Evolutionary conservation across 768 basidiomycete species (phyloP).

Genomic region (Psilocybe azurescens): DNA sequence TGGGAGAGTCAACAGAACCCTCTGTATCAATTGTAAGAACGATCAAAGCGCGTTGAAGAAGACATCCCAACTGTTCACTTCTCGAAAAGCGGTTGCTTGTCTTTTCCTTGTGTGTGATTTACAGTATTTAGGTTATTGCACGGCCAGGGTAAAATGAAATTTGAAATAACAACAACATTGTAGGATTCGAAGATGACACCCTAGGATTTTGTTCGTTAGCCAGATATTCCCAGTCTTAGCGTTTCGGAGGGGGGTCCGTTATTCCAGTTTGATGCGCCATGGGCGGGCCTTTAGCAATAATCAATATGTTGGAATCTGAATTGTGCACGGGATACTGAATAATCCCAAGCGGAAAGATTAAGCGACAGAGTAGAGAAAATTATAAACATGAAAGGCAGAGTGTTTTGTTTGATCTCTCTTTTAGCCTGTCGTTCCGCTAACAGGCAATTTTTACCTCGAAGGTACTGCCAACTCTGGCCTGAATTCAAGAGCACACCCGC

Average conservation of each 20-base stretch:
- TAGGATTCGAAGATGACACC: background rate
- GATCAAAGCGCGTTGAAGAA: too few relatives aligned
- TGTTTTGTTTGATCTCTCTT: too few relatives aligned
- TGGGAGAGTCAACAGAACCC: too few relatives aligned
- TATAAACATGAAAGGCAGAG: background rate
- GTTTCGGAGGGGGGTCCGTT: background rate
- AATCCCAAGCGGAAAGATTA: background rate
- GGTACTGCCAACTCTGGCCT: too few relatives aligned
- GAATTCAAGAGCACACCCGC: too few relatives aligned
- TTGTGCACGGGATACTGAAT: background rate
- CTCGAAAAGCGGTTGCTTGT: background rate
- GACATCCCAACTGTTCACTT: too few relatives aligned
- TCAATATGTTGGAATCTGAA: background rate
- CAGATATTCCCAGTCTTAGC: background rate
- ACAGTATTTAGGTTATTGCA: background rate
- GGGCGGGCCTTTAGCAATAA: conserved; percentile 1
- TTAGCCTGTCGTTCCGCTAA: too few relatives aligned
- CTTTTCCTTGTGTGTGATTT: background rate
- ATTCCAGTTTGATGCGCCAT: conserved; percentile 7
- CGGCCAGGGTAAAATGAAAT: background rate
- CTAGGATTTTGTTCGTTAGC: background rate
- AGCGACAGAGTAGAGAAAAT: background rate
- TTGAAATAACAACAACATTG: background rate
- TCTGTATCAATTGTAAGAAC: too few relatives aligned
- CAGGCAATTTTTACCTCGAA: too few relatives aligned